phyloP scores from a whole-genome alignment of 352 stramenopile genomes.

The Phytophthora hybrid region DNA sequence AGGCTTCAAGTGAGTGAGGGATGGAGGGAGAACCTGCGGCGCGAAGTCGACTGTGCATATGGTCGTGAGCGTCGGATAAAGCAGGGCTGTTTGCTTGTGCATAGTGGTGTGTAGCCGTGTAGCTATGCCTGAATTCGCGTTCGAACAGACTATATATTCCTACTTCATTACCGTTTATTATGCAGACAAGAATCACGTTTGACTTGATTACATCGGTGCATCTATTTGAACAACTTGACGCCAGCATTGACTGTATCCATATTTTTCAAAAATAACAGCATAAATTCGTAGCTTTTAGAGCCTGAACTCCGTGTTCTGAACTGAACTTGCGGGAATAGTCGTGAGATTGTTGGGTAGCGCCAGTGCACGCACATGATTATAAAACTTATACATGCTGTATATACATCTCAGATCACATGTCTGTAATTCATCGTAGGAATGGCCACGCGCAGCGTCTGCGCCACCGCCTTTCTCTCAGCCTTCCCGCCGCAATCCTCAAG shows the following conservation, averaged over 20 bases:
- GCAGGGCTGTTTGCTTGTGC: background rate
- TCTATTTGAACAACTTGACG: no score
- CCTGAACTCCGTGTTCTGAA: background rate
- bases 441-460: conserved; percentile 1
- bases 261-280: no score
- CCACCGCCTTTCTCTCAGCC: conserved; percentile 4
- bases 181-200: no score
- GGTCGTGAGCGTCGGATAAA: background rate
- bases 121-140: background rate
- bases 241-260: no score
- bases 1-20: no score
- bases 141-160: no score
- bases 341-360: background rate
- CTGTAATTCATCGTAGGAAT: background rate
- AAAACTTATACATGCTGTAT: background rate
- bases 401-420: background rate
- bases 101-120: background rate
- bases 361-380: background rate
- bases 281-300: no score
- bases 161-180: no score
- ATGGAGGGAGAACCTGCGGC: no score
- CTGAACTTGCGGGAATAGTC: background rate
- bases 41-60: background rate
- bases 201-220: no score
- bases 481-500: background rate